Evolutionary conservation across 352 stramenopile genomes (phyloP).

Genomic region (Phytophthora crassamura): DNA sequence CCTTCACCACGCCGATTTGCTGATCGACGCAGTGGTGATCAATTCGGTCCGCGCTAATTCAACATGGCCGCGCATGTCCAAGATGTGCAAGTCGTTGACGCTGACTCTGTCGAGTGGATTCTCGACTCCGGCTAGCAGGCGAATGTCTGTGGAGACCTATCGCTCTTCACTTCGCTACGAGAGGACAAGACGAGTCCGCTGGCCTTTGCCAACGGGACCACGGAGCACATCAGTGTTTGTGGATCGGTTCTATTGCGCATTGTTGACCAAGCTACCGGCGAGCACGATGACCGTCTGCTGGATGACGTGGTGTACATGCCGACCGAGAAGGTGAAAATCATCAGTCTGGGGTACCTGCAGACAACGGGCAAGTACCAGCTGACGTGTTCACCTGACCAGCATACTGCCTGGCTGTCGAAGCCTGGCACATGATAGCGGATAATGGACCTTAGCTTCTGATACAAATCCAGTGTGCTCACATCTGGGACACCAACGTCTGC

Average conservation of each 20-base stretch:
- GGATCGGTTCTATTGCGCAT: slow-evolving; percentile 6
- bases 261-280: slow-evolving; percentile 8
- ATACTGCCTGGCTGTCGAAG: slow-evolving; percentile 13
- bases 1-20: too few species aligned
- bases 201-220: slow-evolving; percentile 1
- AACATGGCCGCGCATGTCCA: too few species aligned
- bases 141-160: too few species aligned
- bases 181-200: slow-evolving; percentile 1
- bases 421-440: too few species aligned
- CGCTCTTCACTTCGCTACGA: slow-evolving; percentile 2
- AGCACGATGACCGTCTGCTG: slow-evolving; percentile 13
- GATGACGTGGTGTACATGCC: slow-evolving; percentile 19
- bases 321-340: slow-evolving; percentile 9
- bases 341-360: slow-evolving; percentile 14
- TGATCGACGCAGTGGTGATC: too few species aligned
- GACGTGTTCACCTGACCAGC: slow-evolving; percentile 6
- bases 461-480: background rate
- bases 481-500: background rate
- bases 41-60: too few species aligned
- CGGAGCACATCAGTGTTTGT: background rate
- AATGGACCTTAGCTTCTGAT: background rate
- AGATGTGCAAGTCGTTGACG: too few species aligned
- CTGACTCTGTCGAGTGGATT: slow-evolving; percentile 4
- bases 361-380: slow-evolving; percentile 15
- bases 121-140: slow-evolving; percentile 10